These are phyloP conservation scores for Mycena galericulata DNA, from an alignment of 768 basidiomycete species.

Conservation along the genomic window DNA sequence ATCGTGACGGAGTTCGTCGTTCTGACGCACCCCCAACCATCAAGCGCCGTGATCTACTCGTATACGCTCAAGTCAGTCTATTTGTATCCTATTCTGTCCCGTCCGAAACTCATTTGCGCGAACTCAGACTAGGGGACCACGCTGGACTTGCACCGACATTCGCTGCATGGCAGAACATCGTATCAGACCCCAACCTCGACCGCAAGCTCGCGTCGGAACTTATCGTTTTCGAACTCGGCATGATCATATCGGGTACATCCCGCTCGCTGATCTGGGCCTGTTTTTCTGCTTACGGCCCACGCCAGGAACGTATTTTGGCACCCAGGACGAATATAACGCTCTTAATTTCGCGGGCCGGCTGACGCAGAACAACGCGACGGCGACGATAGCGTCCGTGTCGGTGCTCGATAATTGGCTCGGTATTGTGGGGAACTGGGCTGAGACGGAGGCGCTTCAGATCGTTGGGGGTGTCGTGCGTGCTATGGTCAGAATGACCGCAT, in stretches of 20 bases:
- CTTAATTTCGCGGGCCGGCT: slow-evolving; percentile 29
- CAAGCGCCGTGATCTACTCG: slow-evolving; percentile 25
- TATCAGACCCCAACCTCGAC: slow-evolving; percentile 30
- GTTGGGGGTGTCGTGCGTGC: slow-evolving; percentile 29
- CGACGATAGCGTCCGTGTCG: slow-evolving; percentile 14
- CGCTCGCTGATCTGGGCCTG: neutral
- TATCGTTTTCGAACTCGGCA: slow-evolving; percentile 27
- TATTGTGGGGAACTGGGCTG: slow-evolving; percentile 32
- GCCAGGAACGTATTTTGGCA: slow-evolving; percentile 32
- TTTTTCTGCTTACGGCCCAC: neutral
- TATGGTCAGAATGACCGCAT: neutral
- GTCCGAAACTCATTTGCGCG: neutral
- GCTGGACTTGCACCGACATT: slow-evolving; percentile 21
- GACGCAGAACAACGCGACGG: slow-evolving; percentile 4
- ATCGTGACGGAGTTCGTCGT: slow-evolving; percentile 44
- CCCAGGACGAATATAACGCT: slow-evolving; percentile 32
- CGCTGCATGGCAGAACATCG: slow-evolving; percentile 30
- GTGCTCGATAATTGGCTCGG: slow-evolving; percentile 30
- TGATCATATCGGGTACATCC: slow-evolving; percentile 33
- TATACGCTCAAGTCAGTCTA: slow-evolving; percentile 20
- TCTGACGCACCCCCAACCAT: slow-evolving; percentile 40
- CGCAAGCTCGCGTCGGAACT: slow-evolving; percentile 34
- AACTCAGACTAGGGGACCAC: slow-evolving; percentile 23
- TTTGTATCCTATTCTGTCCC: no score
- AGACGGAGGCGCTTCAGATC: slow-evolving; percentile 29